phyloP scores from a whole-genome alignment of 2,329 filamentous ascomycete genomes.

The Sphaerostilbella broomeana region DNA sequence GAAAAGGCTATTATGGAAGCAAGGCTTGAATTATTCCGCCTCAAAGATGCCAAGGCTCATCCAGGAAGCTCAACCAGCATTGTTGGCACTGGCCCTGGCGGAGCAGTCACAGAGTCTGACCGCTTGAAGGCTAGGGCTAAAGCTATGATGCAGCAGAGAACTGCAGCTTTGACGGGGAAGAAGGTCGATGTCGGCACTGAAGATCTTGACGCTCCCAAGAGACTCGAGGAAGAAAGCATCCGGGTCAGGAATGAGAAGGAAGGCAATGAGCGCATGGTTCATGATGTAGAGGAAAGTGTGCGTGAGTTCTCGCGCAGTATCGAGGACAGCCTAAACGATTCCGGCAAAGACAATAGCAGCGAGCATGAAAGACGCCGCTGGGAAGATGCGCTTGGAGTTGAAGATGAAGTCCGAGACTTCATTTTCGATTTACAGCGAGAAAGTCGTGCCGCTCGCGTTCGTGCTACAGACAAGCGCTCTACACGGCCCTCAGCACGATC shows the following conservation, averaged over 20 bases:
- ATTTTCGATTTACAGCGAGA: constrained; percentile 92
- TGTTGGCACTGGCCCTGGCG: constrained; percentile 87
- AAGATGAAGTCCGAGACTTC: constrained; percentile 95
- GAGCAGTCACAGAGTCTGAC: constrained; percentile 85
- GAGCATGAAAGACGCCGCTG: constrained; percentile 90
- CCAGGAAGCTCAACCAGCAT: constrained; percentile 74
- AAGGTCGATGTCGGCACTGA: constrained; percentile 64
- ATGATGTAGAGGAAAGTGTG: constrained; percentile 93
- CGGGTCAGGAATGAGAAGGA: constrained; percentile 79
- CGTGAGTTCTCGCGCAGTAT: constrained; percentile 78
- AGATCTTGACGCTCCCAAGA: constrained; percentile 70
- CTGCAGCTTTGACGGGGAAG: constrained; percentile 83
- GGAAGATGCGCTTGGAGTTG: constrained; percentile 93
- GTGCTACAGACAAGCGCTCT: constrained; percentile 49
- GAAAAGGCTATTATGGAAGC: constrained; percentile 92
- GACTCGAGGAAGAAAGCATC: constrained; percentile 81
- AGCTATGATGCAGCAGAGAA: constrained; percentile 97
- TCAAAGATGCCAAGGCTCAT: constrained; percentile 88
- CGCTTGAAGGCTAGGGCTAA: constrained; percentile 90
- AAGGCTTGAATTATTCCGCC: constrained; percentile 82
- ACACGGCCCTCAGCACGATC: constrained; percentile 35
- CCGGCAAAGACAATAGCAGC: constrained; percentile 63
- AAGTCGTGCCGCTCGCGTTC: constrained; percentile 67
- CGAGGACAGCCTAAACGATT: constrained; percentile 82
- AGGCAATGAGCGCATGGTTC: constrained; percentile 92